Base-by-base conservation (phyloP, 225 moss, liverwort and hornwort species). In the Lunularia cruciata region DNA sequence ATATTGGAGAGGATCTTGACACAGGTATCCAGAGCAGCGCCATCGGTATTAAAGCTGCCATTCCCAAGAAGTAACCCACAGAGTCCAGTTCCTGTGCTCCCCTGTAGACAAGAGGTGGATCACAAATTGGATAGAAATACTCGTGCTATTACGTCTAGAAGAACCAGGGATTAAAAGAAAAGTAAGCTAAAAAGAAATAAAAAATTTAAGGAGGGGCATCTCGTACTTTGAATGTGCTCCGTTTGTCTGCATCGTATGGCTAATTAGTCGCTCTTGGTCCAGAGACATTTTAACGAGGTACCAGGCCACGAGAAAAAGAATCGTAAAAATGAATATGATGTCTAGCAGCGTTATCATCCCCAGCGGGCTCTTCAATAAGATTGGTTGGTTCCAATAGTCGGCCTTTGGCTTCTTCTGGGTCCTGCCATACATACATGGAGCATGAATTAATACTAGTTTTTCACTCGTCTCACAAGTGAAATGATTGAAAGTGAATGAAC, bases 1-100 rank as follows among this genome's bases (percentile, higher is more conserved):
- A 74, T 19, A 90, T 76, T 0, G 84, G 61, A 1, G 90, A 88
- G 30, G 78, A 82, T 55, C 90, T 83, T 12, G 84, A 42, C 0
- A 88, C 88, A 28, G 84, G 90, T 36, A 82, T 40, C 77, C 83
- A 76, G 25, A 90, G 54, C 20, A 90, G 39, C 20, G 80, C 75
- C 37, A 90, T 8, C 0, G 87, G 81, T 37, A 85, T 73, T 33
- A 69, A 23, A 3, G 51, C 3, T 3, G 52, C 8, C n/a, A 22
- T 6, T 31, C 69, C 75, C 0, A 75, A 6, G 48, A 39, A 5
- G 0, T 53, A n/a, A 0, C 61, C 75, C 13, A 63, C 20, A 1
- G 6, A 8, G 0, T 0, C 18, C 55, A 65, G 0, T 31, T 73
- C 65, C n/a, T 64, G 38, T 8, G 35, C 16, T 46, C n/a, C n/a